A percentile compares a stretch with the other conserved stretches of the same genome.
Evolutionary conservation across 768 basidiomycete species (phyloP).

Genomic region (Tricholoma sp.): DNA sequence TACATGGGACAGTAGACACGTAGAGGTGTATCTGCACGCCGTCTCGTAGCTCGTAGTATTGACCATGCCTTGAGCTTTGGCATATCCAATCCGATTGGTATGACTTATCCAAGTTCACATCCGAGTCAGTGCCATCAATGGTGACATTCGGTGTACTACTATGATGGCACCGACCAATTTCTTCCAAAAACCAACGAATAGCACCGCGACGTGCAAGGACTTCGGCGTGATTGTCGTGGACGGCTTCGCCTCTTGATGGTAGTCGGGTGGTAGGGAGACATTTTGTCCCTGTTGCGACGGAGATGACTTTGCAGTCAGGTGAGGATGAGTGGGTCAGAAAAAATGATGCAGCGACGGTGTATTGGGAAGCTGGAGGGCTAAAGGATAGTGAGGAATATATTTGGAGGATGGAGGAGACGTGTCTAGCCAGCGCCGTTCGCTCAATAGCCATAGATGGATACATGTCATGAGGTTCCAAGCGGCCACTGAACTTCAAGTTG

Average conservation of each 20-base stretch:
- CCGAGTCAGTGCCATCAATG: background rate
- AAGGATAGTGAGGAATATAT: constrained; percentile 43
- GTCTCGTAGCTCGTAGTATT: constrained; percentile 43
- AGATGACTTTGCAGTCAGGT: constrained; percentile 48
- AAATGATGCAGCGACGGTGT: constrained; percentile 63
- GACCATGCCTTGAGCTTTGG: constrained; percentile 25
- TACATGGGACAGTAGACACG: constrained; percentile 56
- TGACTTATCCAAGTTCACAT: too few species aligned
- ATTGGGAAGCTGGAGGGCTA: constrained; percentile 49
- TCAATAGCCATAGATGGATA: constrained; percentile 8
- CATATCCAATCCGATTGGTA: constrained; percentile 49
- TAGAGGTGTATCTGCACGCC: constrained; percentile 62
- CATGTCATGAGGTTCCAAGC: too few species aligned
- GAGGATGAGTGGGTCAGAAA: constrained; percentile 24
- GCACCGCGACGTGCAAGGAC: constrained; percentile 81
- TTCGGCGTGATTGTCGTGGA: constrained; percentile 93
- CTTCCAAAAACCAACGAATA: constrained; percentile 74
- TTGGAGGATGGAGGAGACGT: constrained; percentile 30
- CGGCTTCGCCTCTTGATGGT: constrained; percentile 63
- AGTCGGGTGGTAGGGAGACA: constrained; percentile 64
- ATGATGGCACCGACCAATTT: constrained; percentile 39
- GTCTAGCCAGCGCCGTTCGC: background rate
- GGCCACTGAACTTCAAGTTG: too few species aligned
- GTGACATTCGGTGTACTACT: constrained; percentile 9
- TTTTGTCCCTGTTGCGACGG: constrained; percentile 80